Percentiles rank a stretch among this genome's conserved stretches.
Evolutionary conservation across 2,329 filamentous ascomycete species (phyloP).

Genomic region (Alternaria metachromatica): DNA sequence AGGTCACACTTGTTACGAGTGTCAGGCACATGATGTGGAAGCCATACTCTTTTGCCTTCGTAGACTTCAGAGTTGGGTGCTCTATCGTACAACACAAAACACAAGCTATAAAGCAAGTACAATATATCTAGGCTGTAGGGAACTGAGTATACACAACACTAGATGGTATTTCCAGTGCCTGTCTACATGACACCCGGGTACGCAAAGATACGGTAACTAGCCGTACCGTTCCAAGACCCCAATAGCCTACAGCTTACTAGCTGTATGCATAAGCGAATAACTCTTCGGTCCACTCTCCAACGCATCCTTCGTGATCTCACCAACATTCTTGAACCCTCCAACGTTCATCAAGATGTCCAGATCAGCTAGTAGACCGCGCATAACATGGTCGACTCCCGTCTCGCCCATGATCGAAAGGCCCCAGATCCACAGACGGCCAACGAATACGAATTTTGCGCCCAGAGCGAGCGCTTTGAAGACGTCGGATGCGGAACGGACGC

Average conservation of each 20-base stretch:
- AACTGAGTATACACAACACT: background rate
- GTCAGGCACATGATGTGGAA: background rate
- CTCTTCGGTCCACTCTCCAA: slow-evolving; percentile 35
- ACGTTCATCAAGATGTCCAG: slow-evolving; percentile 69
- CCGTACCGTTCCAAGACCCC: background rate
- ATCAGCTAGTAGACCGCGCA: slow-evolving; percentile 67
- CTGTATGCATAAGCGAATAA: slow-evolving; percentile 30
- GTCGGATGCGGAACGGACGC: slow-evolving; percentile 63
- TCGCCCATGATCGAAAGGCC: slow-evolving; percentile 67
- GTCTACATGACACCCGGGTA: background rate
- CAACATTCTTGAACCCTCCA: slow-evolving; percentile 61
- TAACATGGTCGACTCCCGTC: slow-evolving; percentile 66
- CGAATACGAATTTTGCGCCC: slow-evolving; percentile 67
- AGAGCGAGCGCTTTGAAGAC: slow-evolving; percentile 67
- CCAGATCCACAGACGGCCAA: slow-evolving; percentile 68
- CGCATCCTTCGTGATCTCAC: slow-evolving; percentile 57
- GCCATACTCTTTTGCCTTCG: background rate
- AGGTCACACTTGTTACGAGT: background rate
- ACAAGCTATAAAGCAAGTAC: background rate
- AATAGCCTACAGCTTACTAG: slow-evolving; percentile 29
- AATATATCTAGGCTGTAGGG: too few species aligned
- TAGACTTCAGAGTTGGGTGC: background rate
- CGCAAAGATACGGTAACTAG: background rate
- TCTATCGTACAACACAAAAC: background rate
- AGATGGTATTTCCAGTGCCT: background rate